Percentiles rank a stretch among this genome's conserved stretches.
Conservation (phyloP, 176 grass and related monocot species). For the Calamus simplicifolius region DNA sequence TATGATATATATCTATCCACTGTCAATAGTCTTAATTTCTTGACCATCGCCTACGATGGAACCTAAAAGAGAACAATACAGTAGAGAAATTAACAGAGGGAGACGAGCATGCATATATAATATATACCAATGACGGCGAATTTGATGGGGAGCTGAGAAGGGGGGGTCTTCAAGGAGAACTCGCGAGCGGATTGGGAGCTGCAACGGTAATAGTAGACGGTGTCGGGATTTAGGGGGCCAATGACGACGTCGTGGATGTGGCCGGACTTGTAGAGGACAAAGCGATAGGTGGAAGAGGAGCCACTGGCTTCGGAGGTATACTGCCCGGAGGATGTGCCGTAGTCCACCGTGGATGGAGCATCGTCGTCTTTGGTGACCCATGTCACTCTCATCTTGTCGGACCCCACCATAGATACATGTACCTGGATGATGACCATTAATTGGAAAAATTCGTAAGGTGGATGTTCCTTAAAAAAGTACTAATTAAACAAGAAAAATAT, state of each 20-base stretch:
- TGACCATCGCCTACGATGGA: too few relatives aligned
- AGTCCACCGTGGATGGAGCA: conserved; percentile 42
- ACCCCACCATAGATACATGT: conserved; percentile 58
- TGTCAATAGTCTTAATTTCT: too few relatives aligned
- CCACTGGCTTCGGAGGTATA: conserved; percentile 40
- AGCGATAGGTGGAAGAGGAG: conserved; percentile 42
- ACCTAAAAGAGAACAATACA: too few relatives aligned
- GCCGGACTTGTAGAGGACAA: conserved; percentile 37
- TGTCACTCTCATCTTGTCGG: conserved; percentile 46
- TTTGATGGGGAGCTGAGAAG: conserved; percentile 34
- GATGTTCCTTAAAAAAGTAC: too few relatives aligned
- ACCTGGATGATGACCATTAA: conserved; percentile 32
- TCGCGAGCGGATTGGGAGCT: conserved; percentile 27
- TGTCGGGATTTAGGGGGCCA: conserved; percentile 36
- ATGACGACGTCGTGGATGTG: conserved; percentile 52
- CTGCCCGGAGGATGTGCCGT: conserved; percentile 38
- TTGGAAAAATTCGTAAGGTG: too few relatives aligned
- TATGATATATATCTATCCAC: too few relatives aligned
- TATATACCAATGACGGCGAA: conserved; percentile 51
- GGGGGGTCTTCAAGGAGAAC: conserved; percentile 56
- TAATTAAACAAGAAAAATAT: too few relatives aligned
- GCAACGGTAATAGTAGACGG: conserved; percentile 51
- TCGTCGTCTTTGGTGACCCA: conserved; percentile 56
- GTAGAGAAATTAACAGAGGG: neutral
- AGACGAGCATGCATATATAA: too few relatives aligned